Conservation (phyloP, 306 rosid species). For the Heteromeles arbutifolia region DNA sequence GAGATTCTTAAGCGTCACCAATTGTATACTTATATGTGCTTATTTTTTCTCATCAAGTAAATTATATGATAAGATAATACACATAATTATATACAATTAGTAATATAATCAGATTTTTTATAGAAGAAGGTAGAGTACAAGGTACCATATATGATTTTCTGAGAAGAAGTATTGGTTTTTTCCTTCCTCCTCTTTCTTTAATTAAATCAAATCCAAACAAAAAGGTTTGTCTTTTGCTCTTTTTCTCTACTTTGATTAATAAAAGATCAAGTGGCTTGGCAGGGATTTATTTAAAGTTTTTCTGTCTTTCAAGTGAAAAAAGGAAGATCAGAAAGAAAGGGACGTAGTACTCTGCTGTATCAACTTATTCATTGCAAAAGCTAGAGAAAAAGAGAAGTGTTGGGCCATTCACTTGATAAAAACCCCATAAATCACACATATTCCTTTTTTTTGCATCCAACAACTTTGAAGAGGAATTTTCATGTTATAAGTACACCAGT, state of each 20-base stretch:
- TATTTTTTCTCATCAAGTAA: not conserved
- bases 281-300: not conserved
- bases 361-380: not conserved
- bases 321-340: not conserved
- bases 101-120: no score
- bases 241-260: not conserved
- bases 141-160: not conserved
- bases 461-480: no score
- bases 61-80: no score
- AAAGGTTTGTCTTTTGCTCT: not conserved
- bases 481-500: no score
- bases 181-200: not conserved
- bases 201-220: not conserved
- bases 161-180: no score
- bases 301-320: not conserved
- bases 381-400: conserved; percentile 4
- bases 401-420: not conserved
- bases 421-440: not conserved
- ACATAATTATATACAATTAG: no score
- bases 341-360: not conserved
- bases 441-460: not conserved
- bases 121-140: not conserved
- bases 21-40: no score
- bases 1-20: no score
- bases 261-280: not conserved